Evolutionary conservation across 192 early-diverging fungal species (phyloP).

Genomic region (Bifiguratus adelaidae): DNA sequence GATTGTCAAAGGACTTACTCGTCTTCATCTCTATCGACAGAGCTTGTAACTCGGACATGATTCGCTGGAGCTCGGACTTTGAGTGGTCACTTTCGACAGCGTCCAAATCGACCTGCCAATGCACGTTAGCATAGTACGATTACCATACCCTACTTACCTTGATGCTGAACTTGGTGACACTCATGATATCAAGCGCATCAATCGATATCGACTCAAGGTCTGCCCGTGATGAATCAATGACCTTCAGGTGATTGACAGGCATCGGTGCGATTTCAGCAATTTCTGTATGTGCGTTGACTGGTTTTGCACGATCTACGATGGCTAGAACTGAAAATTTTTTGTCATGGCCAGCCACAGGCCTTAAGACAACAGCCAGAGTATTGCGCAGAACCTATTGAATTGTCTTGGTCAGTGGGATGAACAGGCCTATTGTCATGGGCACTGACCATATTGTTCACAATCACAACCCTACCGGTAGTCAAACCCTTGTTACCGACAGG

Average conservation of each 20-base stretch:
- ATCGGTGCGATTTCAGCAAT: conserved; percentile 36
- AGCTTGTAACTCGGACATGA: conserved; percentile 18
- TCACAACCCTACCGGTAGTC: conserved; percentile 58
- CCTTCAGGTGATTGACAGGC: conserved; percentile 35
- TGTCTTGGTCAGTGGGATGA: too few relatives aligned
- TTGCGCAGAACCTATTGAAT: conserved; percentile 49
- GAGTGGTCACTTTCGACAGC: conserved; percentile 17
- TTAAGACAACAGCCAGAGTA: conserved; percentile 49
- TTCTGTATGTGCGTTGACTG: too few relatives aligned
- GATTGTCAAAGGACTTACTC: conserved; percentile 5
- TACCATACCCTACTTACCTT: conserved; percentile 36
- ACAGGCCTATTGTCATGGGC: too few relatives aligned
- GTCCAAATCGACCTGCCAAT: conserved; percentile 16
- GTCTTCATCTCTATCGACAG: conserved; percentile 15
- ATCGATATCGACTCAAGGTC: conserved; percentile 28
- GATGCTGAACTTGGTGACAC: conserved; percentile 41
- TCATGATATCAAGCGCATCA: conserved; percentile 35
- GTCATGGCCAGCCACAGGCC: conserved; percentile 17
- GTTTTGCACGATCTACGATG: too few relatives aligned
- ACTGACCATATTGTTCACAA: conserved; percentile 58
- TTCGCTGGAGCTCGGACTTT: conserved; percentile 11
- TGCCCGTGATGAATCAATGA: conserved; percentile 19
- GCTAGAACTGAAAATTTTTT: conserved; percentile 24
- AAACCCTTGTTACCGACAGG: conserved; percentile 54
- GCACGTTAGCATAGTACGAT: background rate